Percentiles rank a stretch among this genome's conserved stretches.
phyloP scores from a whole-genome alignment of 2,329 filamentous ascomycete species.

The Didymella sp. region DNA sequence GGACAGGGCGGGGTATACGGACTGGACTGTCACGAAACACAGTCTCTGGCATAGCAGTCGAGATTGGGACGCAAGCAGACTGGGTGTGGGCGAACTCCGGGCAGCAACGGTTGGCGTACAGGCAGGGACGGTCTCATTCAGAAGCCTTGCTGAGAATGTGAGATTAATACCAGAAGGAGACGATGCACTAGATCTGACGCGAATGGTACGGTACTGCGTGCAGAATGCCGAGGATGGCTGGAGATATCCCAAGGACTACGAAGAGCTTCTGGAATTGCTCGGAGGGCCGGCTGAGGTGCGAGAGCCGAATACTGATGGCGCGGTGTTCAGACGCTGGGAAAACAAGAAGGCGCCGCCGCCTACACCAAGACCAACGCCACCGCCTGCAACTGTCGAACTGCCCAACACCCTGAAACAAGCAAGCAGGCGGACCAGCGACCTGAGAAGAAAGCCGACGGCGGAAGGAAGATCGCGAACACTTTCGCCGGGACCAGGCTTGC shows the following conservation, averaged over 20 bases:
- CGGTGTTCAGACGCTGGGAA: constrained; percentile 20
- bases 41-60: constrained; percentile 10
- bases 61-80: constrained; percentile 22
- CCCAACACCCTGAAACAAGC: neutral
- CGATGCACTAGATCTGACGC: constrained; percentile 36
- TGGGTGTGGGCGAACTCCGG: constrained; percentile 5
- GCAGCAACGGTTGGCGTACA: neutral
- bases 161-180: constrained; percentile 24
- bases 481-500: neutral
- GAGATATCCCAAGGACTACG: constrained; percentile 33
- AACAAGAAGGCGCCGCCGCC: constrained; percentile 6
- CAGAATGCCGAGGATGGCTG: constrained; percentile 25
- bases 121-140: constrained; percentile 23
- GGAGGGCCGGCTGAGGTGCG: constrained; percentile 17
- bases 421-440: neutral
- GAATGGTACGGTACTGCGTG: constrained; percentile 30
- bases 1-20: constrained; percentile 23
- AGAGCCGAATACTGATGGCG: constrained; percentile 21
- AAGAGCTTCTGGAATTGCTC: constrained; percentile 17
- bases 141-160: constrained; percentile 25
- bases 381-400: neutral
- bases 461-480: neutral
- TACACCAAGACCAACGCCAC: neutral
- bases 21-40: constrained; percentile 29
- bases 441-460: neutral